Evolutionary conservation across 495 filamentous ascomycete genomes (phyloP), one percentile per base, ranked within the genome.

Genomic region (Hypoxylon cercidicola): DNA sequence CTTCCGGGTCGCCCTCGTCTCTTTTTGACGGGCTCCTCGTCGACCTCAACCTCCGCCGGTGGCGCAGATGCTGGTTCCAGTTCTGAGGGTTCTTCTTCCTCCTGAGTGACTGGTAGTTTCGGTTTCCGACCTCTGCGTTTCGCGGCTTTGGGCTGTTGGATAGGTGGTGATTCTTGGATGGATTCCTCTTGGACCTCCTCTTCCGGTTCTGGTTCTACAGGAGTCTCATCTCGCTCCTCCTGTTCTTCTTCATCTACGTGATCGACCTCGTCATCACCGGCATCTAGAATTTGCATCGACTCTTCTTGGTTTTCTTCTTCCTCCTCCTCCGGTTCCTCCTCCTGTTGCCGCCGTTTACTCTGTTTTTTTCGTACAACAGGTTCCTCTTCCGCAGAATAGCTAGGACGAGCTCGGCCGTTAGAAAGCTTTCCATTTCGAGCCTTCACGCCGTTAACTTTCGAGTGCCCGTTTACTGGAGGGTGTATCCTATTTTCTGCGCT

Each of bases 231-330:
- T 37, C 54, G 51, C 44, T 54, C 58, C 11, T 54, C 58, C 35
- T 46, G 44, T 6, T 60, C 43, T 0, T 52, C 57, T 16, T 40
- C 23, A 48, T 55, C 56, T n/a, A 52, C 15, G 16, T 44, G 0
- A 30, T 60, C 71, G 4, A 68, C 39, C 28, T 75, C 68, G 54
- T 72, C 69, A 23, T 60, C 61, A 1, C 51, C 70, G 15, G 67
- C 69, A 57, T 74, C 66, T 20, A 75, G 49, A 55, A 82, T 75
- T 30, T 68, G 74, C 61, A 79, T 72, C 30, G 76, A 35, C 34
- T 72, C 73, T 10, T 69, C 69, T 6, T 74, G 70, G 13, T 68
- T 63, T 12, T 72, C 69, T 0, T 72, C 69, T 0, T 71, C 69
- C n/a, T 76, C 68, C 13, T 73, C 67, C 4, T 71, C 53, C 15